Conservation (phyloP, 108 stramenopile genomes). For the Skeletonema potamos region DNA sequence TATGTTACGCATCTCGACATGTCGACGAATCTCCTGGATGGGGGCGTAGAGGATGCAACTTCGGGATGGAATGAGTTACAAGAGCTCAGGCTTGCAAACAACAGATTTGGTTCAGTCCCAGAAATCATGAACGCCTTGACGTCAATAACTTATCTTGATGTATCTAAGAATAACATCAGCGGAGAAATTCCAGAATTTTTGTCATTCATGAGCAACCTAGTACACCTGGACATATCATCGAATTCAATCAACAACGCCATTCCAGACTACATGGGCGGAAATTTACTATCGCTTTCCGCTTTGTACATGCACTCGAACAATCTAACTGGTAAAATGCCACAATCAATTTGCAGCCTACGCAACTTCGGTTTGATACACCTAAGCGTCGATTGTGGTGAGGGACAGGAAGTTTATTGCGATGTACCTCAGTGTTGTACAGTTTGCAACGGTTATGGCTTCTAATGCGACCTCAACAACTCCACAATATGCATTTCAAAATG, state of each 20-base stretch:
- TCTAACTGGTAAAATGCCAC: constrained; percentile 55
- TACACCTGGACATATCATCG: constrained; percentile 26
- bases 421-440: constrained; percentile 15
- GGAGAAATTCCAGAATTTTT: constrained; percentile 25
- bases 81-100: constrained; percentile 15
- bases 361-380: background rate
- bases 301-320: constrained; percentile 57
- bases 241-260: constrained; percentile 59
- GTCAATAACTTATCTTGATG: constrained; percentile 22
- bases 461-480: background rate
- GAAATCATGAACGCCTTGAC: constrained; percentile 6
- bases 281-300: constrained; percentile 32
- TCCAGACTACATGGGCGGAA: constrained; percentile 36
- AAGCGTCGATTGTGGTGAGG: constrained; percentile 19
- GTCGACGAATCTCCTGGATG: constrained; percentile 16
- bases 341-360: constrained; percentile 24
- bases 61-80: constrained; percentile 15
- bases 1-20: constrained; percentile 21
- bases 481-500: background rate
- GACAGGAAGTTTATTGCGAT: constrained; percentile 13
- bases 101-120: constrained; percentile 13
- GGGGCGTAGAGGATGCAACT: constrained; percentile 7
- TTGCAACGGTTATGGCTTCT: constrained; percentile 18
- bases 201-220: constrained; percentile 9
- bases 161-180: constrained; percentile 17